phyloP scores from a whole-genome alignment of 225 moss, liverwort and hornwort genomes.

The Pleurozium schreberi region DNA sequence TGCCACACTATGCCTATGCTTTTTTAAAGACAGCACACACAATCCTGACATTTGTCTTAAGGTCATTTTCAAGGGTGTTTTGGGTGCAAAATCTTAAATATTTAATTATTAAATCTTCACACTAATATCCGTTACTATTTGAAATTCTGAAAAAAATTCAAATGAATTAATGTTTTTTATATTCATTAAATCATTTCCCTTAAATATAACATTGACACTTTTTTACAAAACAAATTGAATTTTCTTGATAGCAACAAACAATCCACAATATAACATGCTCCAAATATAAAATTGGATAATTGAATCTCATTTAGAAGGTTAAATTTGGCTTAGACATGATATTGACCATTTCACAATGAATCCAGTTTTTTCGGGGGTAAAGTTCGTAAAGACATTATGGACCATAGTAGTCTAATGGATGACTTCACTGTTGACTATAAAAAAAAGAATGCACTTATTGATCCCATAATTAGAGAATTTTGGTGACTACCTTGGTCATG shows the following conservation, averaged over 20 bases:
- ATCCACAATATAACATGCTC: neutral
- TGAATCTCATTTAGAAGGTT: neutral
- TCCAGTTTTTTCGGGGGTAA: neutral
- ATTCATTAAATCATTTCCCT: neutral
- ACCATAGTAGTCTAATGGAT: no score
- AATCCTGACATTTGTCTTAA: no score
- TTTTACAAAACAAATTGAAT: neutral
- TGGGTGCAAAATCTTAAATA: neutral
- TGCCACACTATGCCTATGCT: no score
- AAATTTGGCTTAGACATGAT: neutral
- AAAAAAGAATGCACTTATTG: no score
- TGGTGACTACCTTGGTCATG: no score
- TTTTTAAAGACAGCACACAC: no score
- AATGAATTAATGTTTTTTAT: neutral
- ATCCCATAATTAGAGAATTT: no score
- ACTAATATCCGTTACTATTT: neutral
- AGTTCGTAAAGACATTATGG: no score
- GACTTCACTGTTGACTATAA: no score
- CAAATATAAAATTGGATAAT: neutral
- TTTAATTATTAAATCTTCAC: neutral
- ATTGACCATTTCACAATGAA: neutral
- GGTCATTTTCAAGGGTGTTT: neutral
- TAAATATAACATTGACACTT: neutral
- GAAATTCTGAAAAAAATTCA: neutral
- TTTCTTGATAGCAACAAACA: no score